Base-by-base conservation (phyloP, 352 stramenopile species). In the Blastocystis sp. region DNA sequence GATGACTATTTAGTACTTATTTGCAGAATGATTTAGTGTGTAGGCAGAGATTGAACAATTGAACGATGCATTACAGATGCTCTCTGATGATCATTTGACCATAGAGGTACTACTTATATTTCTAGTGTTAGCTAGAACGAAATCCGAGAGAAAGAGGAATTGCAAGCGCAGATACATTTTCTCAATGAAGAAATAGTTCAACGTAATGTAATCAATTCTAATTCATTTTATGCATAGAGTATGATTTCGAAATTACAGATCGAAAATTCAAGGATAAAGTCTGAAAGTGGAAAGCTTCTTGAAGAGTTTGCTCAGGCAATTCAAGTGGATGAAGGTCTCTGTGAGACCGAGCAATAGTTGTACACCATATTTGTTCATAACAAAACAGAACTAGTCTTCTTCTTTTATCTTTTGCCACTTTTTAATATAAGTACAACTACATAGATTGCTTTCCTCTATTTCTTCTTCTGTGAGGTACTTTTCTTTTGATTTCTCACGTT, bases 191-290 rank as follows among this genome's bases (percentile, higher is more conserved):
- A 44, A 2, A 84, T 84, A n/a, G 22, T 64, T 11, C 22, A 84
- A 33, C 51, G 54, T 17, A 64, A 84, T 30, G 73, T 84, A 2
- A 4, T n/a, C 17, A 19, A 53, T 19, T 33, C 48, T 40, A 19
- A 15, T 56, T 27, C 0, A 17, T 15, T 1, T 53, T 11, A 44
- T 11, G 7, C 27, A 15, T 69, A 84, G 73, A 66, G 13, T n/a
- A 35, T 84, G 0, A 84, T 84, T 15, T 69, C 51, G 24, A 53
- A 84, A 35, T n/a, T 84, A 11, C 73, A 84, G 56, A 84, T 68
- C 22, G 73, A 84, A 27, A 84, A 84, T 60, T 66, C 27, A 9
- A 33, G 73, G 33, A 44, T 84, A 22, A 53, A 56, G 4, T 33
- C 48, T 11, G 73, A 84, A 48, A 84, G 68, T n/a, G 37, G 30